A percentile compares a stretch with the other conserved stretches of the same genome.
Evolutionary conservation across 2,329 filamentous ascomycete species (phyloP).

Genomic region (Colletotrichum ledebouriae): DNA sequence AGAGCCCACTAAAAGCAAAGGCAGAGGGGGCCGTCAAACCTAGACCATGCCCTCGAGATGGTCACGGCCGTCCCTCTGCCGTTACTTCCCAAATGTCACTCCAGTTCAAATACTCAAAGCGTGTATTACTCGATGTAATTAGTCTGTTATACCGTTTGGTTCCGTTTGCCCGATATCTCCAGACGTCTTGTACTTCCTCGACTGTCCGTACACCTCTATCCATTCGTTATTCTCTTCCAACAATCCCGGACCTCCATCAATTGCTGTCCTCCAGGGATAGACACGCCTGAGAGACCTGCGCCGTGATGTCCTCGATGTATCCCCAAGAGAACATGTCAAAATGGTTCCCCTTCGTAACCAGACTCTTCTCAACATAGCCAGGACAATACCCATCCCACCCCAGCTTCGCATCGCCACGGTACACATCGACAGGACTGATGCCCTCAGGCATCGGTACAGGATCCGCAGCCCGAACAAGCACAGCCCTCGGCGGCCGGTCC

Average conservation of each 20-base stretch:
- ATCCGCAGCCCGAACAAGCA: conserved; percentile 62
- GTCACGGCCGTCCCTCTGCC: too few species aligned
- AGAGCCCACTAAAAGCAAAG: too few species aligned
- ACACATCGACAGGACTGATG: conserved; percentile 57
- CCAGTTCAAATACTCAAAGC: background rate
- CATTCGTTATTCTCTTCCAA: background rate
- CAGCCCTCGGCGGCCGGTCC: conserved; percentile 53
- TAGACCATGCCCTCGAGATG: too few species aligned
- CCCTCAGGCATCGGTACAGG: conserved; percentile 52
- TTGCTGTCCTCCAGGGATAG: conserved; percentile 4
- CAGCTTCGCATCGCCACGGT: conserved; percentile 56
- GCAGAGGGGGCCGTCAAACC: too few species aligned
- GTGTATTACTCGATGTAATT: background rate
- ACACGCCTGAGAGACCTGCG: conserved; percentile 48
- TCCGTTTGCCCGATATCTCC: conserved; percentile 6
- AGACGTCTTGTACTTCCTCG: background rate
- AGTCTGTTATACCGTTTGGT: background rate
- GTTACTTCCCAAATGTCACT: background rate
- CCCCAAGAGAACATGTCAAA: conserved; percentile 60
- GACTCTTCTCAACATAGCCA: conserved; percentile 58
- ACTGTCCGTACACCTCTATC: background rate
- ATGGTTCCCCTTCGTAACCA: conserved; percentile 67
- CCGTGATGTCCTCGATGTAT: conserved; percentile 46
- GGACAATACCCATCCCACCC: conserved; percentile 65
- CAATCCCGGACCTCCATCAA: background rate